Conservation (phyloP, 768 basidiomycete species). For the Naematelia encephala region DNA sequence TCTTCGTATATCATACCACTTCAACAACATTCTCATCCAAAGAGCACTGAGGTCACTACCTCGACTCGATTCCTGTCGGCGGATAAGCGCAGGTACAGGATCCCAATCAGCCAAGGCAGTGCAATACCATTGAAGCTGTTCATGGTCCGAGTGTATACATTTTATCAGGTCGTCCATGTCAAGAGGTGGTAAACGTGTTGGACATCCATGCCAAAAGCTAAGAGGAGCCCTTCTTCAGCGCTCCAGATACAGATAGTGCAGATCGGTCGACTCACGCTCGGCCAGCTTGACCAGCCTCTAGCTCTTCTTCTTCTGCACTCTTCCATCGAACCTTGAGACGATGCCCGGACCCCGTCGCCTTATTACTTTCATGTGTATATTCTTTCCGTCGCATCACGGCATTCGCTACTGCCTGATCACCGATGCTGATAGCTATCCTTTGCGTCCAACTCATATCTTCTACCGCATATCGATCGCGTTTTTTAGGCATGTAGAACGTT, state of each 20-base stretch:
- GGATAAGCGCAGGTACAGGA: background rate
- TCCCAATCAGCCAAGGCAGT: background rate
- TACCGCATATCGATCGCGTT: background rate
- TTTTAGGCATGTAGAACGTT: background rate
- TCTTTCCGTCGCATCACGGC: background rate
- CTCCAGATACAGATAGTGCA: too few species aligned
- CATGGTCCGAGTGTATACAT: background rate
- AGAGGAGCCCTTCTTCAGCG: background rate
- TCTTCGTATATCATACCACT: background rate
- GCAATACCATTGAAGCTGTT: background rate
- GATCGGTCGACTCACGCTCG: background rate
- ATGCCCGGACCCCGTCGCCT: slow-evolving; percentile 18
- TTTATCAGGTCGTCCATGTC: background rate
- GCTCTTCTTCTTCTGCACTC: background rate
- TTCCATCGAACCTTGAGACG: slow-evolving; percentile 14
- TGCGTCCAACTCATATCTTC: background rate
- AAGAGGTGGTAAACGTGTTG: background rate
- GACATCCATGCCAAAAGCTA: background rate
- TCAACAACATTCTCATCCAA: background rate
- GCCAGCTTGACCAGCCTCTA: background rate
- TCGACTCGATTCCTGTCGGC: background rate
- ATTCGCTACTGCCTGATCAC: background rate
- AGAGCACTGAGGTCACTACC: background rate
- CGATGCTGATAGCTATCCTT: background rate
- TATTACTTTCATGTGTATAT: slow-evolving; percentile 1